These are phyloP conservation scores for Nicotiana attenuata DNA, from an alignment of 257 asterid species.

Conservation along the genomic window DNA sequence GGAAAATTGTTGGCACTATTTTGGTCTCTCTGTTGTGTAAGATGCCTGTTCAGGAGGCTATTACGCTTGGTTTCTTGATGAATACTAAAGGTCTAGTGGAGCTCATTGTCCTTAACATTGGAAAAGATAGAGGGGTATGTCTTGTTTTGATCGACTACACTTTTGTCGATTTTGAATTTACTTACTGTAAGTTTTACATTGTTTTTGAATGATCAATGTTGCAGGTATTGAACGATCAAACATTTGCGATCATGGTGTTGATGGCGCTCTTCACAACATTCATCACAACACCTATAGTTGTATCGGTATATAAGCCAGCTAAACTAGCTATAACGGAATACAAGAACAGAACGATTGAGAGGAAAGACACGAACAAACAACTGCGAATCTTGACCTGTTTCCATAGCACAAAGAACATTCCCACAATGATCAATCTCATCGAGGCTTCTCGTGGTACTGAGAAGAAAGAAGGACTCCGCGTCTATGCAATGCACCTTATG, in stretches of 20 bases:
- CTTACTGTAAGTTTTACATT: neutral
- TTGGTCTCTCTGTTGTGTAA: slow-evolving; percentile 22
- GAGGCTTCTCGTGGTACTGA: slow-evolving; percentile 50
- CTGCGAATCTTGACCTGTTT: slow-evolving; percentile 47
- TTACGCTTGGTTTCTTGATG: slow-evolving; percentile 38
- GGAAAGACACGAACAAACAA: slow-evolving; percentile 26
- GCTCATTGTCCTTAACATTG: slow-evolving; percentile 46
- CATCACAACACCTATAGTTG: slow-evolving; percentile 45
- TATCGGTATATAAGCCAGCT: slow-evolving; percentile 46
- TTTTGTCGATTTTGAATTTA: neutral
- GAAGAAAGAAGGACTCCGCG: slow-evolving; percentile 40
- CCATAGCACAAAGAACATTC: slow-evolving; percentile 40
- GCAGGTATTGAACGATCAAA: slow-evolving; percentile 57
- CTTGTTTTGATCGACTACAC: neutral
- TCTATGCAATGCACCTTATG: slow-evolving; percentile 60
- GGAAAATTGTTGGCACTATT: slow-evolving; percentile 42
- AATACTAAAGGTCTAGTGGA: slow-evolving; percentile 49
- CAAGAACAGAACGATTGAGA: slow-evolving; percentile 39
- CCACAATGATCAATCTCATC: slow-evolving; percentile 47
- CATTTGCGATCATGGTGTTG: slow-evolving; percentile 51
- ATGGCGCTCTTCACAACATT: slow-evolving; percentile 66
- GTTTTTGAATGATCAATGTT: neutral
- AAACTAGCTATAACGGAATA: slow-evolving; percentile 26
- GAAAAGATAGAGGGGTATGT: slow-evolving; percentile 36
- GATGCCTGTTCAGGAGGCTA: slow-evolving; percentile 30